Evolutionary conservation across 164 flowering plant genomes (phyloP), one percentile per base, ranked within the genome.

Genomic region (Tetrastigma voinierianum): DNA sequence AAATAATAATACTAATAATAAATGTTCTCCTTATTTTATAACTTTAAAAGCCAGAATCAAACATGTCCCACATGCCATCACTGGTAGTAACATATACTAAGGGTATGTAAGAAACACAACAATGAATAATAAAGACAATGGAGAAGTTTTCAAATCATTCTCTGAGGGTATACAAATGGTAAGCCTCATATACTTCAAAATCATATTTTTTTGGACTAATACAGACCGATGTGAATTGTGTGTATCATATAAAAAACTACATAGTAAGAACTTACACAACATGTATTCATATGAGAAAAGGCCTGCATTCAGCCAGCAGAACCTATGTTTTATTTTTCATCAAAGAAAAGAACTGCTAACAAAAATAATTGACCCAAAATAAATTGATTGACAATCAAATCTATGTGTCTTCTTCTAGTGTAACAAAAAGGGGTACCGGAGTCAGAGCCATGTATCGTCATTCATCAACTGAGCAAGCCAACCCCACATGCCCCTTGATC

Each of bases 401-500:
- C 65, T 67, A 62, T 45, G 21, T 52, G 43, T 51, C 16, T 32
- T n/a, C n/a, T n/a, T 17, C 60, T 61, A 40, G 47, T 48, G 40
- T 45, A n/a, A 52, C 21, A 13, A 52, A 56, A 59, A n/a, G n/a
- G 17, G 18, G 21, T 19, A 13, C 24, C 19, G n/a, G 54, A n/a
- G n/a, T 82, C 70, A 78, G 61, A n/a, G n/a, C n/a, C n/a, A n/a
- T n/a, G 77, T 75, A 65, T 84, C 87, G 44, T 79, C 76, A 4
- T 59, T 76, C 79, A 59, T 83, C 72, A 23, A 98, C 89, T 55
- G 80, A 9, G 99, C 96, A 18, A 96, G 86, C 99, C 99, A 96
- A 51, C 98, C 95, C 99, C 98, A 93, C 23, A 96, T 89, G 1
- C 97, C 89, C 17, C 97, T 93, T 1, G 96, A 89, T 66, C 90